These are phyloP conservation scores for Schizophyllum amplum DNA, from an alignment of 1,284 basidiomycete species.

Conservation along the genomic window DNA sequence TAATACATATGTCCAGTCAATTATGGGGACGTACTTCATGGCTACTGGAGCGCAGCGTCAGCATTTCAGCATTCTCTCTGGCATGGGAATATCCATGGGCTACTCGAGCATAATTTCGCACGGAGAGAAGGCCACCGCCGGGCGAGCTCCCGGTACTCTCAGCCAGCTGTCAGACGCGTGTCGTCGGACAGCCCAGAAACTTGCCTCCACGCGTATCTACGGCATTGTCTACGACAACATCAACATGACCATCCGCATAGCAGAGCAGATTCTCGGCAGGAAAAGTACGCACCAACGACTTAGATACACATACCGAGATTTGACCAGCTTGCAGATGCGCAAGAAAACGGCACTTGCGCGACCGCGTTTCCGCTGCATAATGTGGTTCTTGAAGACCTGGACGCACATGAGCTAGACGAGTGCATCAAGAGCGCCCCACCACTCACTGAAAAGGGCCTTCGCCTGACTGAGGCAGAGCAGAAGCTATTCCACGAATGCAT, in stretches of 20 bases:
- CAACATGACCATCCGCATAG: conserved; percentile 4
- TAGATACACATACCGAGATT: background rate
- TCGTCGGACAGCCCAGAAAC: background rate
- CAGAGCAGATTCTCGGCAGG: conserved; percentile 7
- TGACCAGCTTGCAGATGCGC: background rate
- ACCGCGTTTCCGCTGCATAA: conserved; percentile 14
- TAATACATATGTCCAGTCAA: conserved; percentile 3
- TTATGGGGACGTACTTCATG: background rate
- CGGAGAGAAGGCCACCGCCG: background rate
- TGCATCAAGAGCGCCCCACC: conserved; percentile 11
- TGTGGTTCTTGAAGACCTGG: conserved; percentile 11
- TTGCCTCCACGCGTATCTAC: background rate
- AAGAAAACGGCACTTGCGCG: conserved; percentile 21
- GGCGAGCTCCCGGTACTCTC: background rate
- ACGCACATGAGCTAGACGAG: conserved; percentile 7
- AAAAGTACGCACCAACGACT: conserved; percentile 1
- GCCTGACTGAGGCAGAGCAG: conserved; percentile 13
- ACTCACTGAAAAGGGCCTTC: conserved; percentile 13
- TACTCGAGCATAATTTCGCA: conserved; percentile 2
- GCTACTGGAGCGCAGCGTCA: conserved; percentile 4
- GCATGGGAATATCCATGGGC: background rate
- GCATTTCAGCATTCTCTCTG: conserved; percentile 1
- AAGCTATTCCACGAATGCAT: conserved; percentile 8
- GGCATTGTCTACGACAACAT: conserved; percentile 7
- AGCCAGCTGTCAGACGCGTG: background rate